Conservation (phyloP, 352 stramenopile genomes). For the Phytophthora litchii region DNA sequence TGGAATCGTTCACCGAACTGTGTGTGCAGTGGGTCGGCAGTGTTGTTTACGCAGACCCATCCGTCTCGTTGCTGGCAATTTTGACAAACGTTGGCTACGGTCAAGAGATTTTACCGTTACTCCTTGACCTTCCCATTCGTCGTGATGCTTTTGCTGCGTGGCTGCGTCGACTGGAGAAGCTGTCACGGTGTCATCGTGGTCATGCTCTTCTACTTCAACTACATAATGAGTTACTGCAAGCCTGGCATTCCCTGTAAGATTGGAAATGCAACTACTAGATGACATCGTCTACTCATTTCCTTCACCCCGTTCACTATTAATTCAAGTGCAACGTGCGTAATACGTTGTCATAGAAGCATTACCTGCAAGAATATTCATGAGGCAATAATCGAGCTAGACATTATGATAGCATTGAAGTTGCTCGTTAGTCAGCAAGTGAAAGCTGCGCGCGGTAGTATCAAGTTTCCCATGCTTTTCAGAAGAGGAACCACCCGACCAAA, state of each 20-base stretch:
- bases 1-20: conserved; percentile 16
- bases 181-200: conserved; percentile 1
- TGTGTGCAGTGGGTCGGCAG: conserved; percentile 19
- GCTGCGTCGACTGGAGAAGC: conserved; percentile 22
- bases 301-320: too few relatives aligned
- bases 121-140: conserved; percentile 17
- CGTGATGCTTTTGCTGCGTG: background rate
- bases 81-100: conserved; percentile 27
- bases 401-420: too few relatives aligned
- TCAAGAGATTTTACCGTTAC: conserved; percentile 23
- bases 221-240: conserved; percentile 19
- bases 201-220: conserved; percentile 18
- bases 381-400: too few relatives aligned
- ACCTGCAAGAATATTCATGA: too few relatives aligned
- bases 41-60: background rate
- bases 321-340: too few relatives aligned
- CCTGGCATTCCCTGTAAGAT: background rate
- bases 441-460: too few relatives aligned
- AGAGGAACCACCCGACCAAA: too few relatives aligned
- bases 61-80: conserved; percentile 10
- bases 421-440: too few relatives aligned
- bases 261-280: too few relatives aligned
- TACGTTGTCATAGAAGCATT: too few relatives aligned
- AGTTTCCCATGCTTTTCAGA: too few relatives aligned
- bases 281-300: too few relatives aligned